Base-by-base conservation (phyloP, 441 rosid species). In the Theobroma grandiflorum region DNA sequence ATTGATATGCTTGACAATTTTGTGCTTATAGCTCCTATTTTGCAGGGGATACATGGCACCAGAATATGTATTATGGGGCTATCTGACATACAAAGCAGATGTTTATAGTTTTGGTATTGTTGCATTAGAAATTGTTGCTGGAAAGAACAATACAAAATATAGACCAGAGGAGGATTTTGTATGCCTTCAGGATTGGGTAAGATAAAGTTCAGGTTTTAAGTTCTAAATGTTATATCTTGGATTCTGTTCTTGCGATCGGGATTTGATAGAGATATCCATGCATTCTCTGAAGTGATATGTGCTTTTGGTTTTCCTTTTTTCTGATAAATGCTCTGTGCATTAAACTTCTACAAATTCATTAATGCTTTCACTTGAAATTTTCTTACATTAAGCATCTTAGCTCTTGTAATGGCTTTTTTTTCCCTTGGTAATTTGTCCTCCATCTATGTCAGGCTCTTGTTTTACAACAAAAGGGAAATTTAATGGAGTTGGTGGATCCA, bases 41-140 rank as follows among this genome's bases (percentile, higher is more conserved):
- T 84, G 78, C 86, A 89, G 89, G 8, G 90, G 92, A 35, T 89
- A 89, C 68, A 87, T 87, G 90, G 91, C 89, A 1, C 89, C 91
- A 4, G 88, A 86, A 82, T 88, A 88, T 74, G 88, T 87, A 50
- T 78, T 86, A 86, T 76, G 87, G 18, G 89, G 90, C 38, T 50
- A 86, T 62, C 75, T 89, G 72, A 89, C 92, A 3, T 84, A 86
- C 18, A 89, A 89, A 69, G 88, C 89, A 76, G 88, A 89, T 42
- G 87, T 89, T 5, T 87, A 87, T 31, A 84, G 92, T 66, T 89
- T 86, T 22, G 92, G 92, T 47, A 76, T 89, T 5, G 89, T 89
- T 20, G 87, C 88, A 33, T 70, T 86, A 61, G 90, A 89, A 83
- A 86, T 89, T 61, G 82, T 86, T 20, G 79, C 89, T 8, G 88